A percentile compares a stretch with the other conserved stretches of the same genome.
phyloP scores from a whole-genome alignment of 2,329 filamentous ascomycete genomes.

The Akanthomyces uredinophilus region DNA sequence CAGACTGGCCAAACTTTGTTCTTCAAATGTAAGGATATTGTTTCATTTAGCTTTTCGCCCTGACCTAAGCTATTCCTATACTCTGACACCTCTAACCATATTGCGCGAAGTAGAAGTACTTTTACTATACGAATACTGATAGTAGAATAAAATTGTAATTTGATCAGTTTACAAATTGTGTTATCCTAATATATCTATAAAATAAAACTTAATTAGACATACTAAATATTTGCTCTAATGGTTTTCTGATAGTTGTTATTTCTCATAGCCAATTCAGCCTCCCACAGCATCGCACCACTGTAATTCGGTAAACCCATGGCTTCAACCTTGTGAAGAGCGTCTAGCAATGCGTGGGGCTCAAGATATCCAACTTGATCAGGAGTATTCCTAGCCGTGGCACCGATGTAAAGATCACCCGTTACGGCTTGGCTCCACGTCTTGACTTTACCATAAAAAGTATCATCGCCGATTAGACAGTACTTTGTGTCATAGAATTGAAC shows the following conservation, averaged over 20 bases:
- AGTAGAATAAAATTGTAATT: too few relatives aligned
- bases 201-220: too few relatives aligned
- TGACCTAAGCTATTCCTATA: too few relatives aligned
- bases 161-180: too few relatives aligned
- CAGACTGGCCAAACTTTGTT: too few relatives aligned
- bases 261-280: constrained; percentile 51
- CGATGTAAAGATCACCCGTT: constrained; percentile 53
- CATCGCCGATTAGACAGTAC: constrained; percentile 47
- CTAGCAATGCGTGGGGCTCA: constrained; percentile 33
- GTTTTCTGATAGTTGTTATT: constrained; percentile 35
- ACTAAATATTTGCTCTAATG: background rate
- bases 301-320: constrained; percentile 50
- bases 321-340: constrained; percentile 42
- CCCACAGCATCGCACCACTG: constrained; percentile 62
- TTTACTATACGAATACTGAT: too few relatives aligned
- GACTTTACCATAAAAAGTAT: constrained; percentile 55
- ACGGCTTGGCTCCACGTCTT: constrained; percentile 58
- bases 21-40: too few relatives aligned
- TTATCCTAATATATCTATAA: too few relatives aligned
- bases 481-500: constrained; percentile 63
- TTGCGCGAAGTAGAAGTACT: too few relatives aligned
- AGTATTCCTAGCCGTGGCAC: constrained; percentile 47
- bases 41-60: too few relatives aligned
- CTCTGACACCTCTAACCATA: too few relatives aligned
- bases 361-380: constrained; percentile 48